These are phyloP conservation scores for Colletotrichum theobromicola DNA, from an alignment of 2,329 filamentous ascomycete genomes.

Conservation along the genomic window DNA sequence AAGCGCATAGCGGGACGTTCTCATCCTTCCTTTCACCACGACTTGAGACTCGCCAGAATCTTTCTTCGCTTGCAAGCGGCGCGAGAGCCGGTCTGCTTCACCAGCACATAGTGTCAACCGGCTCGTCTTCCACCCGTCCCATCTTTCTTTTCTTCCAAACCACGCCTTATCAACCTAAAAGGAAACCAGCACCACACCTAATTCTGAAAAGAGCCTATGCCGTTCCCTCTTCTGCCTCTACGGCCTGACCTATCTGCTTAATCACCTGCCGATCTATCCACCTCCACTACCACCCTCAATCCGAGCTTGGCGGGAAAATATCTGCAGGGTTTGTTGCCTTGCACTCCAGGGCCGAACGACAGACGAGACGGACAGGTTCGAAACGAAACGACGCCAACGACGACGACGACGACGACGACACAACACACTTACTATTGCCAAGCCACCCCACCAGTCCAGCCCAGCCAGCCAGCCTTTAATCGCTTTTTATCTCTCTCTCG, in stretches of 20 bases:
- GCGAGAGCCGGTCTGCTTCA: conserved; percentile 8
- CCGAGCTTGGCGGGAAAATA: not conserved
- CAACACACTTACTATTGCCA: not conserved
- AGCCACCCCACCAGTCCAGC: not conserved
- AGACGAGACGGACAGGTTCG: conserved; percentile 3
- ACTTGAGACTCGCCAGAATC: not conserved
- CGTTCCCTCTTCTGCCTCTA: not conserved
- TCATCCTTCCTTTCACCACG: not conserved
- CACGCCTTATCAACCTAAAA: conserved; percentile 7
- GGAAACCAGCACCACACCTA: not conserved
- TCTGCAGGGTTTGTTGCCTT: not conserved
- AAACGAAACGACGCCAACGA: not conserved
- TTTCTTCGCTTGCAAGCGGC: conserved; percentile 9
- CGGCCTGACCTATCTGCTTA: not conserved
- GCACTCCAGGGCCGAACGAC: not conserved
- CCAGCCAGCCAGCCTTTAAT: not conserved
- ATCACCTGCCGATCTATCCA: not conserved
- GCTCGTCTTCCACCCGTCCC: conserved; percentile 8
- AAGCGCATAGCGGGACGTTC: not conserved
- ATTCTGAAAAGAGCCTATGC: not conserved
- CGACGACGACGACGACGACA: not conserved
- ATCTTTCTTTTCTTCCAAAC: not conserved
- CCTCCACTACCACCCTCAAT: not conserved
- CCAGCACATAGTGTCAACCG: not conserved
- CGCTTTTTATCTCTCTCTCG: not conserved